Evolutionary conservation across 2,329 filamentous ascomycete species (phyloP), one percentile per base, ranked within the genome.

Genomic region (Alternaria solani): DNA sequence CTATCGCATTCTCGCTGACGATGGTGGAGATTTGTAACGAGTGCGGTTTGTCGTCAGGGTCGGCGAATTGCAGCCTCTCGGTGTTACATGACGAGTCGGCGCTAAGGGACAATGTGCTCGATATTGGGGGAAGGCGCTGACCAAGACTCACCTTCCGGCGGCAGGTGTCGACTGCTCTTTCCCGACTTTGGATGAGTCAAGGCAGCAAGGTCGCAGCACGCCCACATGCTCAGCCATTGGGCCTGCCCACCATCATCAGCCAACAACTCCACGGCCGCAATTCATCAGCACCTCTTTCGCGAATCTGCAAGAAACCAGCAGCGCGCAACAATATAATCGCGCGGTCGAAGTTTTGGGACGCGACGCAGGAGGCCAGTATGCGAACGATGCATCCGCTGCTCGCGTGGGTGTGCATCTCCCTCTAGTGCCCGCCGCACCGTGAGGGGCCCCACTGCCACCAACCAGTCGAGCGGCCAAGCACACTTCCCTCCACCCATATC

Each of bases 191-290:
- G 62, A 51, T 63, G 52, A 54, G 51, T 55, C 69, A 64, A 73
- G 71, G 71, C 71, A 72, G 49, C 71, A 68, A 65, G 58, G 66
- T 54, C 51, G 63, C 51, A 41, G n/a, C 6, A 26, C 25, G 63
- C 61, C 62, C 68, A 66, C 64, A 64, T 61, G 64, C 56, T 38
- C 61, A 53, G 54, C 57, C 39, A 38, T 46, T 56, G 51, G 51
- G 54, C 57, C 52, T 58, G 56, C 28, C 46, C 32, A 5, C 46
- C 46, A 26, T 36, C 41, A 34, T 38, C 23, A 42, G n/a, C 28
- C 12, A 5, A 16, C 36, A 5, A 16, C 32, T 28, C 20, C 43
- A 38, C 36, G 49, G 14, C 38, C 20, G 39, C 42, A 11, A 4
- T 46, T 26, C 12, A 25, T n/a, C 41, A 57, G 55, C 30, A 39